Percentiles rank a stretch among this genome's conserved stretches.
Conservation (phyloP, 2,329 filamentous ascomycete species). For the Tolypocladium paradoxum region DNA sequence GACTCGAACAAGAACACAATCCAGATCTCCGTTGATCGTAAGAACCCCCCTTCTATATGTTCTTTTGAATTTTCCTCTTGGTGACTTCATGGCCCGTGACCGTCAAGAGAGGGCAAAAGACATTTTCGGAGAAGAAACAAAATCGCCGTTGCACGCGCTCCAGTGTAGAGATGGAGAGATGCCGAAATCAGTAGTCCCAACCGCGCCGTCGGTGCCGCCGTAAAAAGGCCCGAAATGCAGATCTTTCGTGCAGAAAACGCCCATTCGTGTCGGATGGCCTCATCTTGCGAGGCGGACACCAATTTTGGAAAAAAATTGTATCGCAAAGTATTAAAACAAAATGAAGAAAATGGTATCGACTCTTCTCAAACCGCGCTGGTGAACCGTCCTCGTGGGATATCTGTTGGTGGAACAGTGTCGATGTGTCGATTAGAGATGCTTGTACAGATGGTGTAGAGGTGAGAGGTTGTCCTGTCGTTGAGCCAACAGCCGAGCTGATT, state of each 20-base stretch:
- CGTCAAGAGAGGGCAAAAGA: conserved; percentile 17
- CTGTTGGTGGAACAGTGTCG: conserved; percentile 18
- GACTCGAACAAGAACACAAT: conserved; percentile 26
- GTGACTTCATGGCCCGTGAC: conserved; percentile 36
- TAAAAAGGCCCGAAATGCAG: conserved; percentile 8
- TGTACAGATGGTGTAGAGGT: conserved; percentile 26
- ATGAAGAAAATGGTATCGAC: conserved; percentile 34
- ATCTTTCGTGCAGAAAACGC: conserved; percentile 19
- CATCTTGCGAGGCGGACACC: conserved; percentile 21
- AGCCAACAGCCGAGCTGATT: conserved; percentile 17
- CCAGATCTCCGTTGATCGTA: conserved; percentile 18
- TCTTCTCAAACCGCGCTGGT: conserved; percentile 30
- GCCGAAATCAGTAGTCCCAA: conserved; percentile 6
- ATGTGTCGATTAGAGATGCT: conserved; percentile 39
- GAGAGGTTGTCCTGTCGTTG: conserved; percentile 16
- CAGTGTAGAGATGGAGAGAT: conserved; percentile 9
- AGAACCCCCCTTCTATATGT: conserved; percentile 33
- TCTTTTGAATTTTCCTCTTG: conserved; percentile 31
- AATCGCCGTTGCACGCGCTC: conserved; percentile 8
- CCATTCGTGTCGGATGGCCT: conserved; percentile 32
- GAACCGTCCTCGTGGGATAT: conserved; percentile 19
- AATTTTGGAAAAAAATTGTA: conserved; percentile 12
- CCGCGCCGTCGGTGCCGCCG: conserved; percentile 8
- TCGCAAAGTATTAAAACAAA: conserved; percentile 18
- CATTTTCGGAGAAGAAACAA: conserved; percentile 13